These are phyloP conservation scores for Pulveroboletus sp. DNA, from an alignment of 768 basidiomycete species.

Conservation along the genomic window DNA sequence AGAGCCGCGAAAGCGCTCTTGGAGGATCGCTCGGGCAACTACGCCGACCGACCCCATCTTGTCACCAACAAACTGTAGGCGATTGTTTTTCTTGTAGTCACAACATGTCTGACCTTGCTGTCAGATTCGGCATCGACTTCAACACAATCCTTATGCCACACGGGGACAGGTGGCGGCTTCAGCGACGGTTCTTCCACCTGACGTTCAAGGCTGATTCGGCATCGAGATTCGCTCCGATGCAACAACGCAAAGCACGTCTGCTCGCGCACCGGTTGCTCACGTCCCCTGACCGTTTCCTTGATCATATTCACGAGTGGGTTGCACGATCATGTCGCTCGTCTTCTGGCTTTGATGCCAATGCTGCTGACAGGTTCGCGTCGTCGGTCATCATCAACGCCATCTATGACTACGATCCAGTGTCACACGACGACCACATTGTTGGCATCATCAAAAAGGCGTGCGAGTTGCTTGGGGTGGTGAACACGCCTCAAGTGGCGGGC, in stretches of 20 bases:
- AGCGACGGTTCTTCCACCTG: conserved; percentile 15
- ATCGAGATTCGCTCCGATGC: background rate
- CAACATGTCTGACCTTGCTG: background rate
- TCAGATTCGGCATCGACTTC: conserved; percentile 1
- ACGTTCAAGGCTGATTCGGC: background rate
- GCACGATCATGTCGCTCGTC: too few species aligned
- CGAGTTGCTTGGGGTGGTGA: conserved; percentile 3
- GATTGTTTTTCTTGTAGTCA: too few species aligned
- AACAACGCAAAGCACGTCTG: conserved; percentile 2
- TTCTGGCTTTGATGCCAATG: background rate
- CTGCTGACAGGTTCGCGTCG: conserved; percentile 8
- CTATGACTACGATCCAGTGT: conserved; percentile 15
- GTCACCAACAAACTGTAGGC: background rate
- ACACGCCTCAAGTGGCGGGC: conserved; percentile 6
- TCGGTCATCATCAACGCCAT: conserved; percentile 10
- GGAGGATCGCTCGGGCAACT: conserved; percentile 4
- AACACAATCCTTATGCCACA: background rate
- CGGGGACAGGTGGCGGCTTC: conserved; percentile 12
- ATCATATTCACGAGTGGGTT: conserved; percentile 10
- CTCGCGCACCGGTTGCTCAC: conserved; percentile 1
- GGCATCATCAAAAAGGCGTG: conserved; percentile 6
- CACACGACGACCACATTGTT: conserved; percentile 8
- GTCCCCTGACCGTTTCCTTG: background rate
- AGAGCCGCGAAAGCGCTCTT: conserved; percentile 2
- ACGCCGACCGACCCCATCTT: conserved; percentile 7